Base-by-base conservation (phyloP, 2,329 filamentous ascomycete species). In the Scytalidium lignicola region DNA sequence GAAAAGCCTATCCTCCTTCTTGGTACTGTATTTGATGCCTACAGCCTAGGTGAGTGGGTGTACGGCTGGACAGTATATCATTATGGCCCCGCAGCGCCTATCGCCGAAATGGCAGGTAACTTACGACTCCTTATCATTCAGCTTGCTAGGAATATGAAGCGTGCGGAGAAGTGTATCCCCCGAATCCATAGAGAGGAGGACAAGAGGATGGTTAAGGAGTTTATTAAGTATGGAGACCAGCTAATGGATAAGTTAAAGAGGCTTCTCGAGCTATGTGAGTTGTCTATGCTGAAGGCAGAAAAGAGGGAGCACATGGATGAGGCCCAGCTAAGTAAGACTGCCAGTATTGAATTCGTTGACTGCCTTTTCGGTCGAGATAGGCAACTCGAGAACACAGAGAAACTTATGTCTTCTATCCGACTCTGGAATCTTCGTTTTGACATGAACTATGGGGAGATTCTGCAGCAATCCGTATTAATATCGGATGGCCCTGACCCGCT, bases 21-120 rank as follows among this genome's bases (percentile, higher is more conserved):
- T 19, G 93, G 93, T 44, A 95, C 88, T 65, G 93, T 97, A 49
- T 97, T 97, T 64, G 93, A 97, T 65, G 89, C 92, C 64, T 96
- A 97, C 78, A 96, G 90, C 21, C 79, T 99, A 26, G 93, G 93
- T 63, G 96, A 96, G 72, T 99, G 93, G 93, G 95, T 99, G 64
- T 99, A 96, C 70, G 93, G 97, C 76, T 99, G 93, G 93, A 96
- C 93, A 17, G 89, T 96, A 55, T 96, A 89, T 73, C 85, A 86
- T 66, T 85, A 95, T 58, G 89, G 89, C 32, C 81, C 90, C 13
- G 80, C 81, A 37, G 90, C 87, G 10, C 88, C 90, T 45, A 88
- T 96, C 63, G 82, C 90, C 47, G 90, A 96, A 57, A 85, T 95
- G 69, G 91, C 93, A 2, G 93, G 92, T 58, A 91, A 97, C 62